Percentiles rank a stretch among this genome's conserved stretches.
These are phyloP conservation scores for Ceriops tagal DNA, from an alignment of 345 rosid genomes.

Conservation along the genomic window DNA sequence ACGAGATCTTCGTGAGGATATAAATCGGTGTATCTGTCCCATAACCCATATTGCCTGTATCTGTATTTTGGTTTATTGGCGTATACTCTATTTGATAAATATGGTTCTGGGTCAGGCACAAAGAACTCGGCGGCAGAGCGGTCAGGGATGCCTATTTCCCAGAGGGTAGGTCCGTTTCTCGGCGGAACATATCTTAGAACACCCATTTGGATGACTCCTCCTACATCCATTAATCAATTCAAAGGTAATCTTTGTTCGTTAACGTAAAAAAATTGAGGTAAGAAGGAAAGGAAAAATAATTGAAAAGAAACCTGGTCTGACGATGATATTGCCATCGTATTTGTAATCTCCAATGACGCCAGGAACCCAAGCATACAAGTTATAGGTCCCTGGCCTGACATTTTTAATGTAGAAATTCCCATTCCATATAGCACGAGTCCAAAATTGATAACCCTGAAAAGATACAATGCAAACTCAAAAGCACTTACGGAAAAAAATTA, in stretches of 20 bases:
- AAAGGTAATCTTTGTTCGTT: background rate
- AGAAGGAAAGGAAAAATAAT: background rate
- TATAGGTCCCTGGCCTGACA: conserved; percentile 57
- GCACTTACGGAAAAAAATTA: background rate
- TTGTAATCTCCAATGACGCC: conserved; percentile 67
- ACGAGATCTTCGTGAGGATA: conserved; percentile 18
- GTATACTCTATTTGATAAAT: conserved; percentile 40
- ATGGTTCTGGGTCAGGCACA: conserved; percentile 61
- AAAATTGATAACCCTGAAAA: conserved; percentile 78
- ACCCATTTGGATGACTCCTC: conserved; percentile 39
- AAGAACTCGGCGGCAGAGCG: conserved; percentile 74
- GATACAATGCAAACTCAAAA: background rate
- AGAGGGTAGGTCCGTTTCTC: conserved; percentile 66
- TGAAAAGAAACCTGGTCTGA: conserved; percentile 46
- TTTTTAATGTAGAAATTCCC: conserved; percentile 59
- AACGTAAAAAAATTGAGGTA: too few species aligned
- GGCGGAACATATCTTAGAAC: conserved; percentile 48
- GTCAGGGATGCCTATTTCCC: conserved; percentile 83
- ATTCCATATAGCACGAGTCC: conserved; percentile 51
- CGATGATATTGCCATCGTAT: conserved; percentile 27
- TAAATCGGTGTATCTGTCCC: conserved; percentile 21
- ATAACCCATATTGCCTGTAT: conserved; percentile 26
- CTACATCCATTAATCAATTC: conserved; percentile 25
- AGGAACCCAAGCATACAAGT: conserved; percentile 66
- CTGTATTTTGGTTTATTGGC: conserved; percentile 19